These are phyloP conservation scores for Monosporascus sp. DNA, from an alignment of 2,329 filamentous ascomycete species.

Conservation along the genomic window DNA sequence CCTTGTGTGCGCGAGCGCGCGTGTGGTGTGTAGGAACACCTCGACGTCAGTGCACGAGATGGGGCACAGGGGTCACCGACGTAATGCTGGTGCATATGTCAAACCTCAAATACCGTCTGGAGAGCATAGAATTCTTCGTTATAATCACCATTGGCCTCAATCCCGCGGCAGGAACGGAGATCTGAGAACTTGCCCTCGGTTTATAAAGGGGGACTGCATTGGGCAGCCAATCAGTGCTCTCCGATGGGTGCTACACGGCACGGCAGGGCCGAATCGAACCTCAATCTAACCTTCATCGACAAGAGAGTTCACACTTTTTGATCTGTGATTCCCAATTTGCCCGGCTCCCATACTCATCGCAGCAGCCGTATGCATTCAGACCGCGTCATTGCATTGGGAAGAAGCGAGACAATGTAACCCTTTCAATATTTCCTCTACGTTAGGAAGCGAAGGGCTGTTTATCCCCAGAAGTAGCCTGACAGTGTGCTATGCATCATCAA, in stretches of 20 bases:
- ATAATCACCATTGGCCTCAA: too few relatives aligned
- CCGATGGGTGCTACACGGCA: slow-evolving; percentile 9
- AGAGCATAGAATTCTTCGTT: too few relatives aligned
- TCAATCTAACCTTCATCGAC: neutral
- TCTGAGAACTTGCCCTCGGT: too few relatives aligned
- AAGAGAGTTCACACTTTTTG: slow-evolving; percentile 5
- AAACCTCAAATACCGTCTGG: too few relatives aligned
- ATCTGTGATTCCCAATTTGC: neutral
- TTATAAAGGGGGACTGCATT: neutral
- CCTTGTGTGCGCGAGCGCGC: too few relatives aligned
- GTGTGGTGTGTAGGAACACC: too few relatives aligned
- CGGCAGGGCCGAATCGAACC: slow-evolving; percentile 7
- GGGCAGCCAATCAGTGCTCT: slow-evolving; percentile 8
- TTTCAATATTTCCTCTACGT: neutral
- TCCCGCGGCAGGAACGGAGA: too few relatives aligned
- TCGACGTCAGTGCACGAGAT: too few relatives aligned
- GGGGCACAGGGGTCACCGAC: too few relatives aligned
- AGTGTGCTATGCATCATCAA: neutral
- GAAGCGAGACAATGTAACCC: neutral
- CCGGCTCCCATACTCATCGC: too few relatives aligned
- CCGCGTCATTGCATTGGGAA: neutral
- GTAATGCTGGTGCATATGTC: too few relatives aligned
- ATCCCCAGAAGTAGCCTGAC: neutral
- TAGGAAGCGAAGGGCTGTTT: neutral
- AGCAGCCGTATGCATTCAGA: too few relatives aligned